A percentile compares a stretch with the other conserved stretches of the same genome.
phyloP scores from a whole-genome alignment of 139 green algal species.

The Desmodesmus armatus region DNA sequence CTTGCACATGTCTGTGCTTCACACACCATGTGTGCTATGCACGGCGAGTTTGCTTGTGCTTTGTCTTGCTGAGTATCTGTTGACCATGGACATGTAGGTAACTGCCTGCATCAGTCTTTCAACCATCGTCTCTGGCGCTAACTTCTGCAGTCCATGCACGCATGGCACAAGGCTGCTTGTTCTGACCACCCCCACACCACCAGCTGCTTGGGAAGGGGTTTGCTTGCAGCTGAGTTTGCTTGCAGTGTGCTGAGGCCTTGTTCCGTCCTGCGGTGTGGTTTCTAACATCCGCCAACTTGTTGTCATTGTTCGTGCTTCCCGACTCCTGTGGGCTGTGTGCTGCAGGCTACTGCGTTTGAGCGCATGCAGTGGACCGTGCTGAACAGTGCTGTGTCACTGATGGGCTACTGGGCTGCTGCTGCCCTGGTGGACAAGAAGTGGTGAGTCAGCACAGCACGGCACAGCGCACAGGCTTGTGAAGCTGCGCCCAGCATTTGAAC shows the following conservation, averaged over 20 bases:
- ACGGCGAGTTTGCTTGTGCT: too few relatives aligned
- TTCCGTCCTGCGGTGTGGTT: neutral
- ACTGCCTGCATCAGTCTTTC: too few relatives aligned
- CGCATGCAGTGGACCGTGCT: conserved; percentile 78
- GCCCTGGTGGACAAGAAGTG: conserved; percentile 70
- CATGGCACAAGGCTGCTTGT: too few relatives aligned
- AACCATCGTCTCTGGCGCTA: too few relatives aligned
- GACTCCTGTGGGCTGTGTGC: neutral
- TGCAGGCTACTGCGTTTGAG: conserved; percentile 56
- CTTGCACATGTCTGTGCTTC: neutral
- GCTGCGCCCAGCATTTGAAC: neutral
- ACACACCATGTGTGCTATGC: neutral
- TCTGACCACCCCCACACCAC: too few relatives aligned
- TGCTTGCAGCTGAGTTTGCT: too few relatives aligned
- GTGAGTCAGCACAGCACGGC: too few relatives aligned
- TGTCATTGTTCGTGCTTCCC: neutral
- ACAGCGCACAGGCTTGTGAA: too few relatives aligned
- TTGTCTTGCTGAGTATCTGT: too few relatives aligned
- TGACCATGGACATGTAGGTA: neutral
- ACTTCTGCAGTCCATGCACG: too few relatives aligned
- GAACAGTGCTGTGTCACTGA: conserved; percentile 74
- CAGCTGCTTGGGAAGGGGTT: too few relatives aligned
- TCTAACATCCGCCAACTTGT: neutral
- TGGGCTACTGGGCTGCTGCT: conserved; percentile 78
- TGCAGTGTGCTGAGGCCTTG: too few relatives aligned